A percentile compares a stretch with the other conserved stretches of the same genome.
Evolutionary conservation across 139 green algal species (phyloP).

Genomic region (Chlorella ohadii): DNA sequence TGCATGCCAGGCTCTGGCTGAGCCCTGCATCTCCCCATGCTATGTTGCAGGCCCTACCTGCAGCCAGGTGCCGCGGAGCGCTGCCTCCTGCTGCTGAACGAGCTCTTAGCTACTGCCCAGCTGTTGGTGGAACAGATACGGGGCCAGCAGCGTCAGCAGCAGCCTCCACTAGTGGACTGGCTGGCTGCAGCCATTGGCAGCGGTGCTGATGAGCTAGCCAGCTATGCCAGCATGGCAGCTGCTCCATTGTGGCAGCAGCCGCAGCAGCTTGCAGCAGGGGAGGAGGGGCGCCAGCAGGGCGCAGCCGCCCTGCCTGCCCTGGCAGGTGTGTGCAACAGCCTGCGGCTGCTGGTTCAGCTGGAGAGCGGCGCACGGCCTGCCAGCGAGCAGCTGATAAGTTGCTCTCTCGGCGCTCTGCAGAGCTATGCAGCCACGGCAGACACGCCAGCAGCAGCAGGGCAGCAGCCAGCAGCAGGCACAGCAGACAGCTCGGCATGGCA

Average conservation of each 20-base stretch:
- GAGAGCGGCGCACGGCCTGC: no score
- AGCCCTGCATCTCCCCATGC: no score
- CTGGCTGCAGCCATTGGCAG: neutral
- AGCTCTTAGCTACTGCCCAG: conserved; percentile 7
- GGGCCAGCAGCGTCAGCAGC: neutral
- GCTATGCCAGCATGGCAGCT: neutral
- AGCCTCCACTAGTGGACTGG: neutral
- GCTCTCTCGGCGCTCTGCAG: neutral
- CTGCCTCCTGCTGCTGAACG: conserved; percentile 47
- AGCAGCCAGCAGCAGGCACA: neutral
- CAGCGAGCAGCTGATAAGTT: neutral
- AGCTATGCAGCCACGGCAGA: neutral
- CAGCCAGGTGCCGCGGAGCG: neutral
- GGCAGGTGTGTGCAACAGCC: neutral
- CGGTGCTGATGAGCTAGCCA: neutral
- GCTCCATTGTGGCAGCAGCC: neutral
- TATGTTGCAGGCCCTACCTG: conserved; percentile 32
- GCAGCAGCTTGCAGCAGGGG: neutral
- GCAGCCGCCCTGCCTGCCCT: neutral
- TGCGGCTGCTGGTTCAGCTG: neutral
- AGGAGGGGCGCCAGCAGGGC: neutral
- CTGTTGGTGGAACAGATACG: no score
- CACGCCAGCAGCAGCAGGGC: neutral
- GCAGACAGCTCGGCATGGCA: neutral
- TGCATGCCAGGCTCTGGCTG: no score